These are phyloP conservation scores for Tylopilus subfusipes DNA, from an alignment of 768 basidiomycete genomes.

Conservation along the genomic window DNA sequence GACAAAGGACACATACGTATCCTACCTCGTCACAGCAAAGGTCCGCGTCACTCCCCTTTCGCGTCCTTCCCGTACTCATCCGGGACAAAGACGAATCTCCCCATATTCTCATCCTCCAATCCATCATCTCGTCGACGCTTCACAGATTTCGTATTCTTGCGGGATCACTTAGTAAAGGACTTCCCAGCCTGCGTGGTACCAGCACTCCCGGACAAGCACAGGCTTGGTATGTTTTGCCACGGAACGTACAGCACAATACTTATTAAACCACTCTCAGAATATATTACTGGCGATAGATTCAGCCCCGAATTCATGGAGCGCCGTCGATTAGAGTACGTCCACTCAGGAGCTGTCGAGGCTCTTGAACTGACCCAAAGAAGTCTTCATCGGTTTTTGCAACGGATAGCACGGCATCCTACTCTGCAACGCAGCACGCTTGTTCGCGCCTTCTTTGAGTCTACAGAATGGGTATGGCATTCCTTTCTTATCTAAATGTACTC, in stretches of 20 bases:
- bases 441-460: constrained; percentile 93
- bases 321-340: constrained; percentile 75
- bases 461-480: constrained; percentile 83
- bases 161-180: constrained; percentile 82
- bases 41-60: constrained; percentile 40
- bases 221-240: constrained; percentile 64
- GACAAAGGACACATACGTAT: constrained; percentile 96
- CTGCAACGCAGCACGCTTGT: constrained; percentile 87
- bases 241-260: not conserved
- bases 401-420: constrained; percentile 90
- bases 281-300: constrained; percentile 96
- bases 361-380: constrained; percentile 39
- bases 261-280: constrained; percentile 54
- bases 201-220: constrained; percentile 93
- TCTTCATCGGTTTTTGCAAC: constrained; percentile 87
- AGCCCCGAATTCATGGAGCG: constrained; percentile 97
- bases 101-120: constrained; percentile 73
- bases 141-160: constrained; percentile 94
- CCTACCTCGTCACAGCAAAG: constrained; percentile 87
- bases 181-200: constrained; percentile 99
- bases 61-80: constrained; percentile 5
- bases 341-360: not conserved
- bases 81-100: constrained; percentile 74
- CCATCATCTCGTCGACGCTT: constrained; percentile 85
- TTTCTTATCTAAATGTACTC: not conserved